Base-by-base conservation (phyloP, 2,329 filamentous ascomycete species). In the Arthrobotrys pseudoclavata region DNA sequence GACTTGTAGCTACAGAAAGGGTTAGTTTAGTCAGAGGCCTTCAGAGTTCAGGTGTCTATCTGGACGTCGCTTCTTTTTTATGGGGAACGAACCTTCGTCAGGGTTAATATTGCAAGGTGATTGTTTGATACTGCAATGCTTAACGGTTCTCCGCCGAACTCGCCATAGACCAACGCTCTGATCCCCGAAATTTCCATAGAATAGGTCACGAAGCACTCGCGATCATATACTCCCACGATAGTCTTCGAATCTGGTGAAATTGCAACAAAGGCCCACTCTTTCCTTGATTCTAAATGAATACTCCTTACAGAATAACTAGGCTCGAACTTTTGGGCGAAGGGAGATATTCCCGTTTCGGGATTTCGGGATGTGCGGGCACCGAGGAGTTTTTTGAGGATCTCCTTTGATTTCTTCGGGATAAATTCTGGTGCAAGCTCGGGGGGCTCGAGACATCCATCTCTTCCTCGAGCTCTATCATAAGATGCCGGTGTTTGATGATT, bases 231-330 rank as follows among this genome's bases (percentile, higher is more conserved):
- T 18, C 74, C 74, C 10, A 77, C 61, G 9, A 77, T 68, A 0
- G 67, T 71, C 22, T 62, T 67, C 4, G 74, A 68, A 62, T 77
- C 67, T 10, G 74, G 74, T 4, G 74, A 77, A 55, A 71, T 34
- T 12, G 61, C 74, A 50, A 77, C 74, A 29, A 77, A 77, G 15
- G 74, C 74, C 74, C 74, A 77, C 29, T 77, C 74, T 20, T 68
- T 77, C 40, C 53, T 60, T 10, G 42, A 26, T n/a, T 77, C 74
- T 7, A 77, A 40, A 42, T 68, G 60, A 9, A 47, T 31, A 37
- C 66, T 71, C 24, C 29, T 55, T 34, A 77, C n/a, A n/a, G 52
- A 48, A 40, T 71, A 55, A 45, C 37, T 37, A 5, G 40, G 62
- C 24, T 77, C 74, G 24, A 37, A 29, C 22, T 68, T 77, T 22